These are phyloP conservation scores for Blastobotrys illinoisensis DNA, from an alignment of 1,139 yeast genomes.

Conservation along the genomic window DNA sequence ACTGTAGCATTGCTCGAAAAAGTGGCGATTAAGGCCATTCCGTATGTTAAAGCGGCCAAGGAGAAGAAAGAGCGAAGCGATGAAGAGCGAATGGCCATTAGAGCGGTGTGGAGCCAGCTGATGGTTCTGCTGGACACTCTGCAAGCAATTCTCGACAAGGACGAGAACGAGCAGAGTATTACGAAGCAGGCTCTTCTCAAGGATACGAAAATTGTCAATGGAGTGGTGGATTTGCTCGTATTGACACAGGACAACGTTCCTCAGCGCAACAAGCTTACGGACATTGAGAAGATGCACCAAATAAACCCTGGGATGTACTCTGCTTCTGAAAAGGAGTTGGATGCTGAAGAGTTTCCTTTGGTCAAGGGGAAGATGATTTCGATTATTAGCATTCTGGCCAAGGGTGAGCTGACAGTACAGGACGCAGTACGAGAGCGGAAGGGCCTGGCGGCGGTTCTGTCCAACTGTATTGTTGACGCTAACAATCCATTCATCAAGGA, in stretches of 20 bases:
- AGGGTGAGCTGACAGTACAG: constrained; percentile 52
- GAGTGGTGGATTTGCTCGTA: constrained; percentile 20
- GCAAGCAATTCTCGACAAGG: constrained; percentile 13
- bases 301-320: neutral
- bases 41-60: constrained; percentile 15
- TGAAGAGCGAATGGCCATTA: constrained; percentile 10
- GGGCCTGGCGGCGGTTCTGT: constrained; percentile 66
- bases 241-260: constrained; percentile 26
- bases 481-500: constrained; percentile 83
- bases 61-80: constrained; percentile 13
- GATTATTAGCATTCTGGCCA: constrained; percentile 33
- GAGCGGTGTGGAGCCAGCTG: constrained; percentile 16
- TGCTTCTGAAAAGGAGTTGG: constrained; percentile 7
- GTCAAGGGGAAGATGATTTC: constrained; percentile 28
- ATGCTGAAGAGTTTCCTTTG: constrained; percentile 27
- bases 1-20: constrained; percentile 9
- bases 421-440: constrained; percentile 60
- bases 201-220: constrained; percentile 7
- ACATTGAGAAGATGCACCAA: constrained; percentile 12
- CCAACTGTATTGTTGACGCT: constrained; percentile 80
- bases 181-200: neutral
- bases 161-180: neutral
- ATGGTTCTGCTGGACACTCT: constrained; percentile 17
- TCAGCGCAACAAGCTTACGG: constrained; percentile 23
- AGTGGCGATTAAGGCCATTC: constrained; percentile 14